Percentiles rank a stretch among this genome's conserved stretches.
Evolutionary conservation across 495 filamentous ascomycete genomes (phyloP).

Genomic region (Beverwykella pulmonaria): DNA sequence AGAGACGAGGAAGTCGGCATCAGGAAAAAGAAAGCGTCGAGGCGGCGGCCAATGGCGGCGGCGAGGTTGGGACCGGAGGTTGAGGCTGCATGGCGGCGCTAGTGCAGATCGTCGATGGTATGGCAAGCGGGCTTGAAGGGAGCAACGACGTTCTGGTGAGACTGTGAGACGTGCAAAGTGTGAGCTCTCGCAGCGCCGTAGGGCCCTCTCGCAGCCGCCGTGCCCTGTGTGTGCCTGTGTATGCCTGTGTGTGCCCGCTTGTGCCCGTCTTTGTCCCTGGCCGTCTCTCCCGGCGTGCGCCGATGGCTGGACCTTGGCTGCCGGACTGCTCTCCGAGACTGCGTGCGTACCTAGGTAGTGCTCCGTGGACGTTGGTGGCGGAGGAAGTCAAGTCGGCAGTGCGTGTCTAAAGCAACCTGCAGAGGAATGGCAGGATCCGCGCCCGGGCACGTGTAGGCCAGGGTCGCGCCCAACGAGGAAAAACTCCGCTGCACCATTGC

Average conservation of each 20-base stretch:
- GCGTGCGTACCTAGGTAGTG: too few species aligned
- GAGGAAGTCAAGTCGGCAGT: neutral
- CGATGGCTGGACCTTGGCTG: too few species aligned
- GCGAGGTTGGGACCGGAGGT: neutral
- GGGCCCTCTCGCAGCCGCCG: too few species aligned
- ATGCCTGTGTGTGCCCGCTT: too few species aligned
- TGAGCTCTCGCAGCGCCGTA: neutral
- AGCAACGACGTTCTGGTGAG: neutral
- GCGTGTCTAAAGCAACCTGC: too few species aligned
- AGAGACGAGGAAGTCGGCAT: neutral
- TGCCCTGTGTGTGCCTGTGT: too few species aligned
- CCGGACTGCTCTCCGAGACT: too few species aligned
- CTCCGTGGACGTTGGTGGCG: neutral
- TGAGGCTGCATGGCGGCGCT: neutral
- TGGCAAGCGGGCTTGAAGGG: neutral
- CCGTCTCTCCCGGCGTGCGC: too few species aligned
- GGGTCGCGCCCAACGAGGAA: neutral
- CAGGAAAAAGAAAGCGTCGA: neutral
- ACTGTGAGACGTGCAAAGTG: neutral
- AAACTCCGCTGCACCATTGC: too few species aligned
- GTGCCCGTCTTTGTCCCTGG: too few species aligned
- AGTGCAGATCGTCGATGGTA: neutral
- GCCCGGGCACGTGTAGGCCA: neutral
- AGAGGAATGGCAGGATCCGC: neutral
- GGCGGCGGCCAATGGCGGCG: neutral